Evolutionary conservation across 2,329 filamentous ascomycete species (phyloP).

Genomic region (Penicillium hordei): DNA sequence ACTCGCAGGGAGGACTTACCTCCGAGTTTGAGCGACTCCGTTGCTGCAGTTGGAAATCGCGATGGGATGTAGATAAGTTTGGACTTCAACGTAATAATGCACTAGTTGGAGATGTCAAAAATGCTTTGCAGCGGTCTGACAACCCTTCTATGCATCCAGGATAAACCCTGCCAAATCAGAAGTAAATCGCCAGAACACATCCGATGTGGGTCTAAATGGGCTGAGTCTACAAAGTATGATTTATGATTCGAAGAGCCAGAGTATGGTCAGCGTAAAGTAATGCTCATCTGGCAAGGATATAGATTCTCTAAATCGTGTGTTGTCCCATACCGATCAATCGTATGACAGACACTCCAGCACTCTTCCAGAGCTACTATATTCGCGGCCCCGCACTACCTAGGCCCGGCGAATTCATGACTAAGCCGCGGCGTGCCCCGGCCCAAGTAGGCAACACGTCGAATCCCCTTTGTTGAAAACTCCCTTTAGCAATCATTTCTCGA

Average conservation of each 20-base stretch:
- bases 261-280: neutral
- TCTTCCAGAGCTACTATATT: neutral
- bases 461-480: neutral
- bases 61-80: neutral
- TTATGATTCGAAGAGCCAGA: neutral
- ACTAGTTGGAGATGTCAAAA: neutral
- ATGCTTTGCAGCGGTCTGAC: slow-evolving; percentile 6
- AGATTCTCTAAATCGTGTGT: neutral
- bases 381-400: neutral
- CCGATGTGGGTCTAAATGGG: slow-evolving; percentile 13
- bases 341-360: neutral
- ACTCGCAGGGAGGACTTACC: slow-evolving; percentile 60
- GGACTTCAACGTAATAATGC: neutral
- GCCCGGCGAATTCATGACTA: slow-evolving; percentile 15
- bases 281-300: neutral
- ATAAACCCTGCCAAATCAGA: neutral
- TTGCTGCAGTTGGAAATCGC: slow-evolving; percentile 8
- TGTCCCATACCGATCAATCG: neutral
- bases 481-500: neutral
- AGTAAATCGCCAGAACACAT: slow-evolving; percentile 6
- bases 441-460: slow-evolving; percentile 1
- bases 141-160: neutral
- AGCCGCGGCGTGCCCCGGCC: slow-evolving; percentile 5
- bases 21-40: slow-evolving; percentile 41
- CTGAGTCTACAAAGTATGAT: neutral